Evolutionary conservation across 441 rosid species (phyloP), one percentile per base, ranked within the genome.

Genomic region (Melianthus villosus): DNA sequence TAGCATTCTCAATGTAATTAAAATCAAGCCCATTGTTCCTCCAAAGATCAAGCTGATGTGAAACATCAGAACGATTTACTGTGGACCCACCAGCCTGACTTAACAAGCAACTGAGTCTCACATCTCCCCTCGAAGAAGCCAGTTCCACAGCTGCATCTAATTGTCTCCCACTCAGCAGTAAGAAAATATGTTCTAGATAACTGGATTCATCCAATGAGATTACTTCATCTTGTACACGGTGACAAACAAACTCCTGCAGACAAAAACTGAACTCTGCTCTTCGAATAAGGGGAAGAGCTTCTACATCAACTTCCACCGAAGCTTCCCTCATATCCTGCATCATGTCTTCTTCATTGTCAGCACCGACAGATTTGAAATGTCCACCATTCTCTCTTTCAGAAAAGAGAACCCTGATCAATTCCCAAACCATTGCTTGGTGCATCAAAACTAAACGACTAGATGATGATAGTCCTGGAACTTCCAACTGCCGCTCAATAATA

Each of bases 381-480:
- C 62, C 79, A 56, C 58, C 52, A 39, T 44, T 54, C 60, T 77
- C 94, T 45, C 73, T 79, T 46, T 81, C 93, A 22, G 89, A 67
- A 37, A 81, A 84, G 43, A 89, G 93, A 66, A 84, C 96, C 54
- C 71, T 84, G 38, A 84, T 77, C 58, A 84, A 73, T 67, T 89
- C 96, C 98, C 98, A 89, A 26, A 73, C 79, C 79, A 84, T 81
- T 45, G 79, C 96, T 59, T 89, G 89, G 64, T 89, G 89, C 68
- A 61, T 77, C 73, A 75, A 75, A 65, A 75, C 68, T 67, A 77
- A 64, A 53, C 74, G 80, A 17, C 79, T 61, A 17, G 78, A 70
- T 40, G 71, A 57, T 47, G 96, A 60, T 52, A 81, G 46, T 46
- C 75, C 89, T 51, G 82, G 54, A 69, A 77, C 63, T 60, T 81